Conservation (phyloP, 345 rosid species). For the Ceriops tagal region DNA sequence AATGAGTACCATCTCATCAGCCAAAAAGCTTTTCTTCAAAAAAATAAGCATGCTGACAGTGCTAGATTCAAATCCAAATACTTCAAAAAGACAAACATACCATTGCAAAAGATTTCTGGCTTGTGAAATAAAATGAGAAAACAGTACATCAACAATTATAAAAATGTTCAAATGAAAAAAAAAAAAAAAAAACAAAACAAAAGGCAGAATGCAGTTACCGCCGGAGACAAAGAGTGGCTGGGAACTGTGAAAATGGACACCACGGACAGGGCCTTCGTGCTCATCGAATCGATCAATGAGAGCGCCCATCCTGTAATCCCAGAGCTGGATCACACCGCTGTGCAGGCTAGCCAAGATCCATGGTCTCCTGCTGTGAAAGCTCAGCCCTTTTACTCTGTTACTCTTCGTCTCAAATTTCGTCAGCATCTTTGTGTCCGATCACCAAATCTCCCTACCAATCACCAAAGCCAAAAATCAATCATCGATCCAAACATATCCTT, state of each 20-base stretch:
- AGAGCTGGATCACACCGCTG: slow-evolving; percentile 97
- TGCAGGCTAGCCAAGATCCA: slow-evolving; percentile 98
- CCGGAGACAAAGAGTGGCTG: slow-evolving; percentile 96
- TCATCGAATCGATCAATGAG: slow-evolving; percentile 88
- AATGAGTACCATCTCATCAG: too few species aligned
- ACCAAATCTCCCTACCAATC: background rate
- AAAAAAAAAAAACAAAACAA: background rate
- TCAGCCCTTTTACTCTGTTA: slow-evolving; percentile 92
- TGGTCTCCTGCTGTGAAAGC: slow-evolving; percentile 90
- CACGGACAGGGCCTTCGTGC: slow-evolving; percentile 98
- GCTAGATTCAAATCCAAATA: background rate
- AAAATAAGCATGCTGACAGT: too few species aligned
- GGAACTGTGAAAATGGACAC: slow-evolving; percentile 87
- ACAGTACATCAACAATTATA: too few species aligned
- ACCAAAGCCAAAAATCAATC: background rate
- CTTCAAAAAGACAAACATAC: too few species aligned
- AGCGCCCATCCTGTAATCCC: slow-evolving; percentile 99
- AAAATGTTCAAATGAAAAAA: background rate
- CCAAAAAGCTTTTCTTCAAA: too few species aligned
- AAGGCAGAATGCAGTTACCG: slow-evolving; percentile 36
- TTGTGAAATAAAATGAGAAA: too few species aligned
- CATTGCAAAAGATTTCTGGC: too few species aligned
- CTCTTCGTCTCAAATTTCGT: slow-evolving; percentile 99
- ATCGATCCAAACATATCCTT: too few species aligned
- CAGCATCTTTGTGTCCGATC: slow-evolving; percentile 49